Base-by-base conservation (phyloP, 768 basidiomycete species). In the Suillus paluster region DNA sequence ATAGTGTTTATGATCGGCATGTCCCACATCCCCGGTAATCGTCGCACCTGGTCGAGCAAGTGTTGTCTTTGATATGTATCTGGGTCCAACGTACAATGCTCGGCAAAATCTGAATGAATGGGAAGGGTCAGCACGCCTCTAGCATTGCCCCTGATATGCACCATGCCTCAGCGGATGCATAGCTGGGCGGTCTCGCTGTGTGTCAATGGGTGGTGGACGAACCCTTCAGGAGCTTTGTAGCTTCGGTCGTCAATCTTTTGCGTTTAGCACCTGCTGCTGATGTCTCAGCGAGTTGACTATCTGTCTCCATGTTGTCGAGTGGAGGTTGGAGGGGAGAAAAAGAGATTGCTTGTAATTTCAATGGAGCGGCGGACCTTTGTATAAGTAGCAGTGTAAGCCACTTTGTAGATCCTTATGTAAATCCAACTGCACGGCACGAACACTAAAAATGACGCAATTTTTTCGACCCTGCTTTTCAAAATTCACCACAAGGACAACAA, bases 361-460 rank as follows among this genome's bases (percentile, higher is more conserved):
- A 55, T 55, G 17, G 25, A 25, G 36, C 53, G 36, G 53, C 48
- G 36, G 34, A 17, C 21, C 23, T 38, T 55, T 55, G 54, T 55
- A 39, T 55, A 39, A 55, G 38, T 55, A 55, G 54, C 23, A 41
- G 17, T 39, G 54, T 55, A 9, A 55, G 54, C 39, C 54, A 41
- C 54, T 23, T 25, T 19, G 54, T 7, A 30, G 30, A 50, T 50
- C 49, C 49, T 50, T 50, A 50, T 19, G 49, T 50, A 38, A 54
- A 25, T 39, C 17, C 23, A 55, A 25, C 36, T 19, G 19, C n/a
- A n/a, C n/a, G n/a, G n/a, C n/a, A n/a, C n/a, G 15, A 38, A 30
- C 49, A 33, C 49, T 55, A 55, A 55, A 38, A 55, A 55, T 39
- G 10, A 55, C 23, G 23, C 23, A 55, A 19, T 55, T 25, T 55